Evolutionary conservation across 73 alveolate species (phyloP).

Genomic region (Tetrahymena thermophila): DNA sequence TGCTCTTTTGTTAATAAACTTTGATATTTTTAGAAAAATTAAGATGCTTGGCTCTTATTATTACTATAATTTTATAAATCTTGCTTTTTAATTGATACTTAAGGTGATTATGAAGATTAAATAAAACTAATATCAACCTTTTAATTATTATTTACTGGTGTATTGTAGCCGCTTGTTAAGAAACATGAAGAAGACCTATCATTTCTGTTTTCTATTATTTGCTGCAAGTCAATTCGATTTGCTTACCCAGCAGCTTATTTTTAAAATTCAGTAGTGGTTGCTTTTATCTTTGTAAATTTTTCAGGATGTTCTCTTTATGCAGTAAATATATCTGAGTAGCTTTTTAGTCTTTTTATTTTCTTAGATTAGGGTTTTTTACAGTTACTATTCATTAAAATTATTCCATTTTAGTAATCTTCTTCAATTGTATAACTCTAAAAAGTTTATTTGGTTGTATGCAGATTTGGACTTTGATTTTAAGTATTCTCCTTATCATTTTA

Average conservation of each 20-base stretch:
- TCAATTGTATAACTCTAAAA: background rate
- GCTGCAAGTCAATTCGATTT: background rate
- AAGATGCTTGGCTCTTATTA: background rate
- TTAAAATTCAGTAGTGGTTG: background rate
- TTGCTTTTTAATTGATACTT: background rate
- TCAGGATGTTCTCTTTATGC: background rate
- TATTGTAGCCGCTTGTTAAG: background rate
- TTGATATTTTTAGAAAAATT: background rate
- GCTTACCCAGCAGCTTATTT: background rate
- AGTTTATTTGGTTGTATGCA: background rate
- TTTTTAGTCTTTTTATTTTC: background rate
- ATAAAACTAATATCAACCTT: background rate
- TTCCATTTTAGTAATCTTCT: background rate
- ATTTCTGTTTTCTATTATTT: background rate
- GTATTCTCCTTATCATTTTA: background rate
- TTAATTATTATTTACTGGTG: background rate
- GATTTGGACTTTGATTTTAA: background rate
- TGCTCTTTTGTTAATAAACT: background rate
- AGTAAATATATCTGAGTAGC: background rate
- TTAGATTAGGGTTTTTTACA: background rate
- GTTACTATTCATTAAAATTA: background rate
- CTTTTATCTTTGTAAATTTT: background rate
- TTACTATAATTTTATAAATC: background rate
- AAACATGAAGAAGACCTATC: background rate
- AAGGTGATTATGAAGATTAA: background rate